Percentiles rank a stretch among this genome's conserved stretches.
phyloP scores from a whole-genome alignment of 345 rosid species.

The Sisymbrium irio region DNA sequence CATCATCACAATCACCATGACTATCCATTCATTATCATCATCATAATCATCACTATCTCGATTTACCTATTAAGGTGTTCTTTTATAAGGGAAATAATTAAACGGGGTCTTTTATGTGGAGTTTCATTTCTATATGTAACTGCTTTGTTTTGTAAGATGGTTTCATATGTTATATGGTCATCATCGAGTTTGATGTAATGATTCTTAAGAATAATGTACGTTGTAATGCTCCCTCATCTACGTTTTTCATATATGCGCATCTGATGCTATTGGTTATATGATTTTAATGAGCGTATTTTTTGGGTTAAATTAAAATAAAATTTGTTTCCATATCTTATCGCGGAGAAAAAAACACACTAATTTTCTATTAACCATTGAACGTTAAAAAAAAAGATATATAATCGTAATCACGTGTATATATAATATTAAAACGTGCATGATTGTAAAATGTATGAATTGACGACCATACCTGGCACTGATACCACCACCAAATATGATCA shows the following conservation, averaged over 20 bases:
- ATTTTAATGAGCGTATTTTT: neutral
- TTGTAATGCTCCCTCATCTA: neutral
- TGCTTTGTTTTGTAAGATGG: neutral
- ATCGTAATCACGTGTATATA: neutral
- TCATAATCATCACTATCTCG: neutral
- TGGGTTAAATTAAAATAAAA: neutral
- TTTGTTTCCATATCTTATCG: neutral
- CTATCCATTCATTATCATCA: neutral
- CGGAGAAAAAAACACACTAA: neutral
- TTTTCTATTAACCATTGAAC: neutral
- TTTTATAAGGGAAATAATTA: constrained; percentile 1
- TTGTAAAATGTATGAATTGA: neutral
- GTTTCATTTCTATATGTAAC: neutral
- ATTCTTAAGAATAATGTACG: neutral
- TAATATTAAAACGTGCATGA: neutral
- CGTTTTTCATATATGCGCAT: neutral
- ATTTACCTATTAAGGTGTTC: neutral
- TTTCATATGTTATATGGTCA: constrained; percentile 1
- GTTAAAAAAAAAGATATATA: neutral
- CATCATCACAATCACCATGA: neutral
- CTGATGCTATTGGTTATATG: neutral
- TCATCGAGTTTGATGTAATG: constrained; percentile 7
- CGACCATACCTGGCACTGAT: neutral
- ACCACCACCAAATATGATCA: neutral
- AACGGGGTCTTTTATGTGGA: neutral